phyloP scores from a whole-genome alignment of 2,329 filamentous ascomycete species.

The Lasiodiplodia sp. region DNA sequence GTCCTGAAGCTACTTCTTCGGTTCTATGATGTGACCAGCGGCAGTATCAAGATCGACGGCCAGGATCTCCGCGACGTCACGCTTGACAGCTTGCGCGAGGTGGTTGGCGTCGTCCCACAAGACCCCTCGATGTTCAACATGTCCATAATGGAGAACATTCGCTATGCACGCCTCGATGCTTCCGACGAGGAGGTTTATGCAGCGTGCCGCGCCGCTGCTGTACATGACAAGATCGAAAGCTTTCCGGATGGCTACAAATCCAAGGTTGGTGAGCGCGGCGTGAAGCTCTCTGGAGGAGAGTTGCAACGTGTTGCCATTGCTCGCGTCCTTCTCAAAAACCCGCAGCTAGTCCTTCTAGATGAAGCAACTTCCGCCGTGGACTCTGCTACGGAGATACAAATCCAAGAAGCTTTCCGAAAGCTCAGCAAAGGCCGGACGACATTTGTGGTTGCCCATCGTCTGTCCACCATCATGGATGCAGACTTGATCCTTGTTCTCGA shows the following conservation, averaged over 20 bases:
- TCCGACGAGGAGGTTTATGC: constrained; percentile 66
- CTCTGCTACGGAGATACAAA: constrained; percentile 71
- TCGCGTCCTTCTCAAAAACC: constrained; percentile 78
- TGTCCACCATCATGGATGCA: constrained; percentile 85
- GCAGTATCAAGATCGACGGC: constrained; percentile 64
- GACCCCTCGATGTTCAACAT: constrained; percentile 70
- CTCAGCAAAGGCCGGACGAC: constrained; percentile 69
- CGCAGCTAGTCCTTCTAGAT: constrained; percentile 83
- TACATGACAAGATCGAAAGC: constrained; percentile 69
- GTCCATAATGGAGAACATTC: constrained; percentile 69
- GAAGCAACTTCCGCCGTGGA: constrained; percentile 91
- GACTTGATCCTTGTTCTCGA: constrained; percentile 84
- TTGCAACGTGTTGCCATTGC: constrained; percentile 72
- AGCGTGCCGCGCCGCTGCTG: constrained; percentile 67
- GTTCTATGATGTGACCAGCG: constrained; percentile 65
- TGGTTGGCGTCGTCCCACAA: constrained; percentile 70
- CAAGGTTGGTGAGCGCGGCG: constrained; percentile 50
- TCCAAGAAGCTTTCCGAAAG: constrained; percentile 66
- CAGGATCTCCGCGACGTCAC: constrained; percentile 67
- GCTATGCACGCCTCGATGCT: constrained; percentile 68
- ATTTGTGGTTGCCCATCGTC: constrained; percentile 76
- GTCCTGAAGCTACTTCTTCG: constrained; percentile 67
- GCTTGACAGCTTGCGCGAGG: constrained; percentile 63
- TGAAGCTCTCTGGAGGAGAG: constrained; percentile 68
- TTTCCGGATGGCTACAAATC: constrained; percentile 58